These are phyloP conservation scores for Hyphodiscus sp. DNA, from an alignment of 2,329 filamentous ascomycete genomes.

Conservation along the genomic window DNA sequence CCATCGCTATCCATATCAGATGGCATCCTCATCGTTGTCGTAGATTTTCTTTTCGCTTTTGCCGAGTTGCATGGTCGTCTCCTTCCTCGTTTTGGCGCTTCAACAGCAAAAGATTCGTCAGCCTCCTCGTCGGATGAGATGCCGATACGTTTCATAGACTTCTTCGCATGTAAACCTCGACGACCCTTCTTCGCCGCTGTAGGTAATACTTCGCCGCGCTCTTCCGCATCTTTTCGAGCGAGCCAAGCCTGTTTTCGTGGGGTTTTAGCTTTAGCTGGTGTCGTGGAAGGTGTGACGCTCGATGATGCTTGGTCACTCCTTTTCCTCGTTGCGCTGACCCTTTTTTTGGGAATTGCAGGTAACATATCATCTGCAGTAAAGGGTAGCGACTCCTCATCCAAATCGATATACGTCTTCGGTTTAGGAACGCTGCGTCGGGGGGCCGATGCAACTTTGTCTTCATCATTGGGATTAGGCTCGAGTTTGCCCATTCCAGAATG, in stretches of 20 bases:
- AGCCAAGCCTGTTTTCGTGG: slow-evolving; percentile 25
- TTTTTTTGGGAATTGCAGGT: background rate
- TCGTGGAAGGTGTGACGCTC: background rate
- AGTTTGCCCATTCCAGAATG: background rate
- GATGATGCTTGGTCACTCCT: slow-evolving; percentile 7
- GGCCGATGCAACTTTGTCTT: background rate
- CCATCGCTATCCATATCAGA: slow-evolving; percentile 5
- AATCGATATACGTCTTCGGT: slow-evolving; percentile 19
- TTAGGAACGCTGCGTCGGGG: slow-evolving; percentile 17
- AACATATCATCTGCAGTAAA: slow-evolving; percentile 20
- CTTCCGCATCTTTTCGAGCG: slow-evolving; percentile 20
- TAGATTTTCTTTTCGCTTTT: background rate
- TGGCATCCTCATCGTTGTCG: background rate
- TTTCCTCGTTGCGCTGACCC: slow-evolving; percentile 4
- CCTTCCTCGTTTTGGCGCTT: slow-evolving; percentile 6
- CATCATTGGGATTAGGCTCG: slow-evolving; percentile 1
- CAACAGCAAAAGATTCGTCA: background rate
- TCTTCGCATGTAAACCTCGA: background rate
- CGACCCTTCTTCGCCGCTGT: slow-evolving; percentile 2
- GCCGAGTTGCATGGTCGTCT: background rate
- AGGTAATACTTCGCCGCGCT: slow-evolving; percentile 5
- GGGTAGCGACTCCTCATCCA: slow-evolving; percentile 21
- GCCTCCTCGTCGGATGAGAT: slow-evolving; percentile 3
- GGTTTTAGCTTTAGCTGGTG: slow-evolving; percentile 15
- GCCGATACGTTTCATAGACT: background rate